These are phyloP conservation scores for Apiospora kogelbergensis DNA, from an alignment of 2,329 filamentous ascomycete species.

Conservation along the genomic window DNA sequence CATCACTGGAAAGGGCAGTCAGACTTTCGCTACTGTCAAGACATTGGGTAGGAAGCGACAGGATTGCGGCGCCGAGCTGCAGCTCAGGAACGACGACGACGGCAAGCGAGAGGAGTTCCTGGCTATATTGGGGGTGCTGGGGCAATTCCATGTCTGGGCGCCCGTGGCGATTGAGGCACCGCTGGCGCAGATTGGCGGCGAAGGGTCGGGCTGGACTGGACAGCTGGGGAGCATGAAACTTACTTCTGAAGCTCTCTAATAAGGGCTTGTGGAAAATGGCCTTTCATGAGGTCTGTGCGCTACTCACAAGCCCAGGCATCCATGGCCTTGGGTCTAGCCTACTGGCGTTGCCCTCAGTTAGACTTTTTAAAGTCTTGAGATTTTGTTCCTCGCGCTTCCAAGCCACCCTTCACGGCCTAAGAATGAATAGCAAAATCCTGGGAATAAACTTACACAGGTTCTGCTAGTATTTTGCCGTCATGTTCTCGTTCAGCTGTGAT, in stretches of 20 bases:
- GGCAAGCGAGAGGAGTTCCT: constrained; percentile 38
- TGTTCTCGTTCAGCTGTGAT: too few relatives aligned
- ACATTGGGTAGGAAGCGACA: constrained; percentile 10
- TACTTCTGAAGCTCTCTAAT: constrained; percentile 20
- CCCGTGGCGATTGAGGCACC: constrained; percentile 47
- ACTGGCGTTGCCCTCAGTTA: too few relatives aligned
- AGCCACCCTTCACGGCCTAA: too few relatives aligned
- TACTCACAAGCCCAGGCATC: too few relatives aligned
- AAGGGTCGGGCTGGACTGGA: constrained; percentile 30
- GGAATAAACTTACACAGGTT: too few relatives aligned
- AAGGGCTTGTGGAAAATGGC: too few relatives aligned
- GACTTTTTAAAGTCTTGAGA: too few relatives aligned
- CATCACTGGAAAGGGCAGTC: constrained; percentile 31
- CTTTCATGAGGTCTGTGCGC: too few relatives aligned
- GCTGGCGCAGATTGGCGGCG: constrained; percentile 37
- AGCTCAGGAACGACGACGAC: constrained; percentile 11
- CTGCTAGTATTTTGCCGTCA: too few relatives aligned
- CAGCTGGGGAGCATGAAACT: constrained; percentile 30
- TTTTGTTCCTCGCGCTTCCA: too few relatives aligned
- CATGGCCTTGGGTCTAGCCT: too few relatives aligned
- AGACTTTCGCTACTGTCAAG: constrained; percentile 30
- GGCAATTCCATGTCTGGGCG: constrained; percentile 39
- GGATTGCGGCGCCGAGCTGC: constrained; percentile 14
- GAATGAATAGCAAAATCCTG: too few relatives aligned
- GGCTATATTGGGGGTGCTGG: constrained; percentile 43